These are phyloP conservation scores for Blepharisma undulans DNA, from an alignment of 169 alveolate species.

Conservation along the genomic window DNA sequence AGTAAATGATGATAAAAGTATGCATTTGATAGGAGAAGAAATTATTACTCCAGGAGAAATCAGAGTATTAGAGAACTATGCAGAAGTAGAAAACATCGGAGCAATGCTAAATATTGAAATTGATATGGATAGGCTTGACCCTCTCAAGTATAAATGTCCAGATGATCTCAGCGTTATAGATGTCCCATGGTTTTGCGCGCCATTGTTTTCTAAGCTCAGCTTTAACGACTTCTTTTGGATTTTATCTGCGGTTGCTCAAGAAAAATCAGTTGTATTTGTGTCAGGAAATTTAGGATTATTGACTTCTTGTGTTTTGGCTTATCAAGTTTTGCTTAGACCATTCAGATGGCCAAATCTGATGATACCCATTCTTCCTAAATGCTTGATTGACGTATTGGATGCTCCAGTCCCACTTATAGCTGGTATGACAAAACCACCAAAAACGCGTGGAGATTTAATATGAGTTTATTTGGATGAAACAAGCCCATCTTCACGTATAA, in stretches of 20 bases:
- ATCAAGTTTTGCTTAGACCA: conserved; percentile 12
- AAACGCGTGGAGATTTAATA: not conserved
- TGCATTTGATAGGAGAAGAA: not conserved
- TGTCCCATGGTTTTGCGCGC: conserved; percentile 47
- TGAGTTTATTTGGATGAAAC: conserved; percentile 16
- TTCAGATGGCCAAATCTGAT: conserved; percentile 26
- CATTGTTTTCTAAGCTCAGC: conserved; percentile 27
- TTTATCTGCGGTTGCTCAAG: not conserved
- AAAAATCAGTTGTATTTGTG: conserved; percentile 26
- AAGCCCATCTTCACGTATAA: not conserved
- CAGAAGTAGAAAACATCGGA: not conserved
- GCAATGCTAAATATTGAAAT: not conserved
- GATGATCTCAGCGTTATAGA: conserved; percentile 32
- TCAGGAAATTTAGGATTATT: conserved; percentile 15
- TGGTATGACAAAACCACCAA: not conserved
- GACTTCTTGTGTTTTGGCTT: conserved; percentile 26
- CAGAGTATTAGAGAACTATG: not conserved
- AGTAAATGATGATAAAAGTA: not conserved
- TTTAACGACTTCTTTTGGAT: not conserved
- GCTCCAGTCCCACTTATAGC: conserved; percentile 40
- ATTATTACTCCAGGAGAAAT: not conserved
- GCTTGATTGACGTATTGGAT: conserved; percentile 25
- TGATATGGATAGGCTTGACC: not conserved
- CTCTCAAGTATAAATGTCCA: not conserved
- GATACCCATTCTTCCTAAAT: conserved; percentile 28